These are phyloP conservation scores for Penicillium sp. DNA, from an alignment of 2,329 filamentous ascomycete genomes.

Conservation along the genomic window DNA sequence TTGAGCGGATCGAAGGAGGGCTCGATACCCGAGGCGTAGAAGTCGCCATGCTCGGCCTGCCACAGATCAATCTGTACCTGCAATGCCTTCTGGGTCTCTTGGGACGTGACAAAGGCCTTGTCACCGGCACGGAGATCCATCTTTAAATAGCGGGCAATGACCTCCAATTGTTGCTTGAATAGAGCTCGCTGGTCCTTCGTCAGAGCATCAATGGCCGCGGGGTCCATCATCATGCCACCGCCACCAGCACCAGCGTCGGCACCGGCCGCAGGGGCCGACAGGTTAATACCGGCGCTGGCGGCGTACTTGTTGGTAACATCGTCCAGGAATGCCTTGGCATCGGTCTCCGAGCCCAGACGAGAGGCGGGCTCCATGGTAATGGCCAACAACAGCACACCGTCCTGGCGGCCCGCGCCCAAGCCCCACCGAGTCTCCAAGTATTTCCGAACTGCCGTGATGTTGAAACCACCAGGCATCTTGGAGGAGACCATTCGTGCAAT, in stretches of 20 bases:
- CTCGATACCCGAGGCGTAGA: conserved; percentile 92
- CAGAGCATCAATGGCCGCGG: conserved; percentile 90
- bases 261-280: conserved; percentile 69
- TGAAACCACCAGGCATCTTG: conserved; percentile 99
- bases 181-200: conserved; percentile 94
- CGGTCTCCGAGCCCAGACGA: conserved; percentile 82
- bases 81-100: conserved; percentile 81
- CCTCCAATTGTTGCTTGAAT: conserved; percentile 97
- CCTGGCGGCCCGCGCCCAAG: conserved; percentile 79
- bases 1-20: conserved; percentile 92
- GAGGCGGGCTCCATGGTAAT: conserved; percentile 89
- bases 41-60: conserved; percentile 92
- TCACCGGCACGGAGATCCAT: conserved; percentile 95
- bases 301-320: conserved; percentile 89
- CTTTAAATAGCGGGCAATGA: conserved; percentile 93
- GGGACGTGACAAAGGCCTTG: conserved; percentile 81
- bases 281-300: conserved; percentile 73
- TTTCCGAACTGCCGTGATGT: conserved; percentile 93
- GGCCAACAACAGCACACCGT: conserved; percentile 82
- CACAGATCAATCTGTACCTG: conserved; percentile 93
- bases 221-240: conserved; percentile 99
- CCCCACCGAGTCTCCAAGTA: conserved; percentile 95
- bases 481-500: conserved; percentile 94
- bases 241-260: conserved; percentile 69
- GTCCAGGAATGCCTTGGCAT: conserved; percentile 91